Evolutionary conservation across 2,329 filamentous ascomycete genomes (phyloP), one percentile per base, ranked within the genome.

Genomic region (Neonectria hederae): DNA sequence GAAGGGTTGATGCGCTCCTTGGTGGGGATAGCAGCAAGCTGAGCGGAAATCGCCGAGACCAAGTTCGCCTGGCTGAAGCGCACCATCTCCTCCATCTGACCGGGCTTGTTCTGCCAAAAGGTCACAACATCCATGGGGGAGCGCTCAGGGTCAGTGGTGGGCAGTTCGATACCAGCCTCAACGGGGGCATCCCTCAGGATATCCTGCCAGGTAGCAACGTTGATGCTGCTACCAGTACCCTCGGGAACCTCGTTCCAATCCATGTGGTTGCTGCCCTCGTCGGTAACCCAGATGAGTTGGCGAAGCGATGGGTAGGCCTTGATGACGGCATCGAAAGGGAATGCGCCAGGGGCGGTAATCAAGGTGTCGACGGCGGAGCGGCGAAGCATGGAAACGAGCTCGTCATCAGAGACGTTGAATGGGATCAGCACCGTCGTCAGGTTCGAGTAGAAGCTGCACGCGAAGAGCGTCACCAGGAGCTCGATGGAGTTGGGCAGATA

Each of bases 401-500:
- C 85, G 35, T 91, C 84, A 45, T 91, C 86, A 3, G 90, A 81
- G 67, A 94, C 86, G 73, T 94, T 90, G 76, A 93, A 97, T 0
- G 96, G 95, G 42, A 99, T 83, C 57, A 98, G 83, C 52, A 97
- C 87, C n/a, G 91, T 89, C 11, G 90, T 93, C 72, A 97, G 85
- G 74, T 91, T 92, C 17, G 80, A 75, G 79, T 97, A 95, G 81
- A 97, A 98, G 68, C 92, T 89, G 77, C 92, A 94, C 61, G 94
- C 93, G 74, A 99, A 97, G 21, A 98, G 82, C 8, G 91, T 86
- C 35, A 88, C 86, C 54, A 99, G 83, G 65, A 97, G 89, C 80
- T 99, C 96, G 73, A 97, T 85, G 51, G 94, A 97, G 83, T 99
- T 97, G 46, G 94, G 93, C 61, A 98, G 85, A 78, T 97, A 97